phyloP scores from a whole-genome alignment of 352 stramenopile genomes.

The Thalassiosira exigua region DNA sequence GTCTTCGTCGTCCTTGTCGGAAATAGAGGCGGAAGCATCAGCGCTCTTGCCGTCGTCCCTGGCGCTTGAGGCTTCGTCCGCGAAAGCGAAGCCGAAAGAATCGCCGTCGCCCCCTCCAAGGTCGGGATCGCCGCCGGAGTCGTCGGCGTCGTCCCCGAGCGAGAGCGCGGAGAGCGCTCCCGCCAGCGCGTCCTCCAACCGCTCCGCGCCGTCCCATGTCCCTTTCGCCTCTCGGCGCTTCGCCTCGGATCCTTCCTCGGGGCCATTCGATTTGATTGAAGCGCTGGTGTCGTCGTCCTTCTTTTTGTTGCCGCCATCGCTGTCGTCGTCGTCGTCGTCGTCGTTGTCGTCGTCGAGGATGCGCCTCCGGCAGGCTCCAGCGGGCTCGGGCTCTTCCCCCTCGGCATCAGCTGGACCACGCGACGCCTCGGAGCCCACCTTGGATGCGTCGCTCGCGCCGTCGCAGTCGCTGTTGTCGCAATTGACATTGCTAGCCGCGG shows the following conservation, averaged over 20 bases:
- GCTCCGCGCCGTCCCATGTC: background rate
- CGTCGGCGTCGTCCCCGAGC: conserved; percentile 1
- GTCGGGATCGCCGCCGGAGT: conserved; percentile 1
- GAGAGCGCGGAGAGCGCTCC: background rate
- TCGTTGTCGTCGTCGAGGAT: background rate
- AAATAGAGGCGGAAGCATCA: background rate
- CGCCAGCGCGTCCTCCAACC: background rate
- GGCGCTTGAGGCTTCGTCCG: background rate
- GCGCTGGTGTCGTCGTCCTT: background rate
- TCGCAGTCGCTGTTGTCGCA: too few species aligned
- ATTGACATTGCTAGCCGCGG: conserved; percentile 6
- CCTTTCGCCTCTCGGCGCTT: too few species aligned
- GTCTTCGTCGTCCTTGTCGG: conserved; percentile 39
- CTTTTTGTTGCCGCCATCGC: background rate
- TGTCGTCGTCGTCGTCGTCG: background rate
- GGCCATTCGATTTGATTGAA: background rate
- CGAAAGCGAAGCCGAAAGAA: background rate
- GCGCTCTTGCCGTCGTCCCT: background rate
- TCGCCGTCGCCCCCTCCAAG: background rate
- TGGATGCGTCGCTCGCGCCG: too few species aligned
- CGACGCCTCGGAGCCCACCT: too few species aligned
- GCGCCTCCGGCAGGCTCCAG: background rate
- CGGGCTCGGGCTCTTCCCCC: background rate
- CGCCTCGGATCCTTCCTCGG: too few species aligned
- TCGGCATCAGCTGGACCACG: conserved; percentile 6